Percentiles rank a stretch among this genome's conserved stretches.
These are phyloP conservation scores for Sarcocystis neurona DNA, from an alignment of 169 alveolate species.

Conservation along the genomic window DNA sequence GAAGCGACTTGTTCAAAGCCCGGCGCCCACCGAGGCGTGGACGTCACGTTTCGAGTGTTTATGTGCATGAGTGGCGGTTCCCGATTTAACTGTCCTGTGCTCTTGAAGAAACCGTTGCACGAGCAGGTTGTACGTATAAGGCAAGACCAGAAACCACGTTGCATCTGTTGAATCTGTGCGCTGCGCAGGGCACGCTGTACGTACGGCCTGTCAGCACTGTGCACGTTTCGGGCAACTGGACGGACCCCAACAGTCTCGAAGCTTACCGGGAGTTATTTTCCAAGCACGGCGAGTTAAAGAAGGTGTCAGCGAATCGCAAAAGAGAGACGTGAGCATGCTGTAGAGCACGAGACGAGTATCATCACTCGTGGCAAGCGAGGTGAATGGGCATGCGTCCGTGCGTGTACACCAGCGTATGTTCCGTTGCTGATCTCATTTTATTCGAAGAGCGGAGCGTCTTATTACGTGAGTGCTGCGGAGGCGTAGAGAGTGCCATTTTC, in stretches of 20 bases:
- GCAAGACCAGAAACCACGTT: too few relatives aligned
- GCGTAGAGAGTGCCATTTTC: too few relatives aligned
- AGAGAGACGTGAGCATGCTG: constrained; percentile 67
- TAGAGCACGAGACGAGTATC: background rate
- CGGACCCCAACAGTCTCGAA: constrained; percentile 66
- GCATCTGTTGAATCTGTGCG: too few relatives aligned
- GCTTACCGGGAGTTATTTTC: constrained; percentile 64
- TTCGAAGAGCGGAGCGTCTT: too few relatives aligned
- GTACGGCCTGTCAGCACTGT: constrained; percentile 50
- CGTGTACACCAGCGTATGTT: too few relatives aligned
- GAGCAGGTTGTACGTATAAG: too few relatives aligned
- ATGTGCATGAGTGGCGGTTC: background rate
- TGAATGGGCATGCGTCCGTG: too few relatives aligned
- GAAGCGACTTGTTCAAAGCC: too few relatives aligned
- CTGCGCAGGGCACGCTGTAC: constrained; percentile 63
- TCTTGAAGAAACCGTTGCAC: too few relatives aligned
- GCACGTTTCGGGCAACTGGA: background rate
- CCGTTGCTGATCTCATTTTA: too few relatives aligned
- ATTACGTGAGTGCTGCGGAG: too few relatives aligned
- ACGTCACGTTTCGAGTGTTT: background rate
- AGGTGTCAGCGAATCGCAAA: constrained; percentile 65
- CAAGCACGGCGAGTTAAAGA: constrained; percentile 68
- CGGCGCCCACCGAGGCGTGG: too few relatives aligned
- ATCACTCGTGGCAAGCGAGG: background rate
- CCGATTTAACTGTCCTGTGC: background rate